These are phyloP conservation scores for Mycena belliarum DNA, from an alignment of 768 basidiomycete species.

Conservation along the genomic window DNA sequence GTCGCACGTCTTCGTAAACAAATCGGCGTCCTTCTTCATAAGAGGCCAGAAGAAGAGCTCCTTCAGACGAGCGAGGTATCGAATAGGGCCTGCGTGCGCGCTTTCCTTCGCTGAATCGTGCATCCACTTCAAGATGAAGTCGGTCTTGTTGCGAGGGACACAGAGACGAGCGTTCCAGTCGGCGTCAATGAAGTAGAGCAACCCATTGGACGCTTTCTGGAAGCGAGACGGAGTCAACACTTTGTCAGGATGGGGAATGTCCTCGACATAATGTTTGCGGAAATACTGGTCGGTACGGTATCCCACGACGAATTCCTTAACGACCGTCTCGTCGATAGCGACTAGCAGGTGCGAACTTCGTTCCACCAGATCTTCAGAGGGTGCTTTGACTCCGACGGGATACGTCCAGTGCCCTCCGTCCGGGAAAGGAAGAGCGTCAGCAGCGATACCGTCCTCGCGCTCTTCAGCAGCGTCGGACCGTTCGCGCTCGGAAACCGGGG, in stretches of 20 bases:
- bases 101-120: not conserved
- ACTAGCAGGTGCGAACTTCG: not conserved
- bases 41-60: constrained; percentile 1
- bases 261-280: not conserved
- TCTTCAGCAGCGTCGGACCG: not conserved
- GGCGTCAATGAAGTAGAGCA: constrained; percentile 9
- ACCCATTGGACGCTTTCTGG: not conserved
- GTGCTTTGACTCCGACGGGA: not conserved
- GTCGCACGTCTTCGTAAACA: not conserved
- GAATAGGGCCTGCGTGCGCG: not conserved
- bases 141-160: constrained; percentile 16
- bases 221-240: not conserved
- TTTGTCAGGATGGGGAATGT: not conserved
- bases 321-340: not conserved
- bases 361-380: not conserved
- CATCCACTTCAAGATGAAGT: not conserved
- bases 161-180: constrained; percentile 2
- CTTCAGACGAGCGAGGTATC: not conserved
- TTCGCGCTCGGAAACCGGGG: too few relatives aligned
- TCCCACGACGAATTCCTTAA: too few relatives aligned
- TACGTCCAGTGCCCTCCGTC: not conserved
- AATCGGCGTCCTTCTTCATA: not conserved
- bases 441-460: not conserved
- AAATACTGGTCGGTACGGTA: not conserved
- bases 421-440: not conserved